These are phyloP conservation scores for Firmiana major DNA, from an alignment of 345 rosid genomes.

Conservation along the genomic window DNA sequence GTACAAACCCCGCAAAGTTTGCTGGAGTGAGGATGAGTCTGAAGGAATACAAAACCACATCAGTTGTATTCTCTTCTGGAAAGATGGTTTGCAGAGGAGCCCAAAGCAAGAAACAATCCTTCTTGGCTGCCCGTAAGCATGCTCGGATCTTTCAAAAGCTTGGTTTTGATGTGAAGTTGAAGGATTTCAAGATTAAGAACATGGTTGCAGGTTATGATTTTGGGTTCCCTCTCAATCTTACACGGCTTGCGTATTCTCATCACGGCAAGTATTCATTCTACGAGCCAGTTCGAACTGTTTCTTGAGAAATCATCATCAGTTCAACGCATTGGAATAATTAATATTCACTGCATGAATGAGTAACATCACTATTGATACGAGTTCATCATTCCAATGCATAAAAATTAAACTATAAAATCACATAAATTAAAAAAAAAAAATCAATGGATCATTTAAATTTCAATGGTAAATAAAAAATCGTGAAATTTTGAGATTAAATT, in stretches of 20 bases:
- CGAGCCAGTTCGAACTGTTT: slow-evolving; percentile 71
- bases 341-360: too few species aligned
- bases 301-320: too few species aligned
- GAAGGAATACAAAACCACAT: slow-evolving; percentile 83
- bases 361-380: too few species aligned
- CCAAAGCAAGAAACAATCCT: slow-evolving; percentile 76
- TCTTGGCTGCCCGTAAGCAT: slow-evolving; percentile 83
- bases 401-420: too few species aligned
- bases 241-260: slow-evolving; percentile 78
- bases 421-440: too few species aligned
- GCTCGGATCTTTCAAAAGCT: slow-evolving; percentile 89
- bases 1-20: slow-evolving; percentile 87
- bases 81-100: slow-evolving; percentile 98
- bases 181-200: slow-evolving; percentile 94
- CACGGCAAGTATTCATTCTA: slow-evolving; percentile 87
- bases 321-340: too few species aligned
- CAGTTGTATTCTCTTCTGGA: slow-evolving; percentile 88
- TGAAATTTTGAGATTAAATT: too few species aligned
- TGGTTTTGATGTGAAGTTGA: slow-evolving; percentile 83
- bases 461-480: too few species aligned
- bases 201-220: slow-evolving; percentile 88
- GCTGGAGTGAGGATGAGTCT: slow-evolving; percentile 93
- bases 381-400: too few species aligned
- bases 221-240: slow-evolving; percentile 72
- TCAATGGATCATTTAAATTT: too few species aligned